Base-by-base conservation (phyloP, 768 basidiomycete genomes). In the Boletus sp. region DNA sequence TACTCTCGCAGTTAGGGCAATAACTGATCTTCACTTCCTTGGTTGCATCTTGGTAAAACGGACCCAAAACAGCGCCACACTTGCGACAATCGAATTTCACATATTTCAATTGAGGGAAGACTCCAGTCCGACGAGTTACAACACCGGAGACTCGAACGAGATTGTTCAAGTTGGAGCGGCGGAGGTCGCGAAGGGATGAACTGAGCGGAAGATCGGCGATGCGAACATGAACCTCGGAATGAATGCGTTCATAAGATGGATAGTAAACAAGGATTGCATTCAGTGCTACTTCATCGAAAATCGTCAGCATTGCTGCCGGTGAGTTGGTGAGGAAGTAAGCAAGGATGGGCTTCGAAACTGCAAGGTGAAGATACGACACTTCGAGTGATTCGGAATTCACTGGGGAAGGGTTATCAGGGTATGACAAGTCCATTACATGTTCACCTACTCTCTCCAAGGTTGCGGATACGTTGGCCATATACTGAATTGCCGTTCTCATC, bases 31-130 rank as follows among this genome's bases (percentile, higher is more conserved):
- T 91, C 55, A 98, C 87, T 71, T 99, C 97, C 74, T 85, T 90
- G 37, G 88, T 89, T 7, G 94, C 92, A 73, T 98, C 97, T 77
- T 99, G 97, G 71, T 94, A 96, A 78, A 98, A 98, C 1, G 97
- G 97, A 14, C 97, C 97, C 15, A 98, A 79, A 29, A 92, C 85
- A n/a, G 87, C 90, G 17, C 90, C 89, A 65, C 97, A 99, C 71
- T 96, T 98, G 54, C 83, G 82, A 73, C 97, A 99, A 71, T 98
- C 94, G 66, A 99, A 99, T 71, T 98, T 98, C 72, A 99, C 95
- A 67, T 98, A 97, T 76, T 99, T 98, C 57, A 99, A 78, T 72
- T 99, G 97, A n/a, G 97, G 97, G 74, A 98, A 98, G 10, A 99
- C 95, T 10, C 97, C 96, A 9, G 87, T 93, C 39, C 97, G 82